A percentile compares a stretch with the other conserved stretches of the same genome.
Evolutionary conservation across 371 early-diverging fungal species (phyloP).

Genomic region (Syncephalastrum contaminatum): DNA sequence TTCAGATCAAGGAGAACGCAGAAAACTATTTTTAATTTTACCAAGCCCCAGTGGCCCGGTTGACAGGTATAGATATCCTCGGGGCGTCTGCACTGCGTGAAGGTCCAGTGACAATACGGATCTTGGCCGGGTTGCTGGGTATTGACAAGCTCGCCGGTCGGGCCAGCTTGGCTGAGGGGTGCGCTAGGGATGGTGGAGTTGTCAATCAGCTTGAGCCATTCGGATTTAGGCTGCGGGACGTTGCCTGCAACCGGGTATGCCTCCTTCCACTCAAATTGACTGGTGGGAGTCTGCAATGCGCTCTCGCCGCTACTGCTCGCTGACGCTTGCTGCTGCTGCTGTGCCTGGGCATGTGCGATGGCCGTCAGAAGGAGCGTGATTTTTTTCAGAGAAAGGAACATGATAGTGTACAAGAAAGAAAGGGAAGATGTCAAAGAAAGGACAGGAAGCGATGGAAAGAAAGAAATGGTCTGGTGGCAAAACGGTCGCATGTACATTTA

Average conservation of each 20-base stretch:
- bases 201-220: conserved; percentile 14
- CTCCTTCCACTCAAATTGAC: conserved; percentile 20
- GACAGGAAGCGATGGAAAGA: neutral
- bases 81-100: conserved; percentile 45
- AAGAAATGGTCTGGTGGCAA: too few species aligned
- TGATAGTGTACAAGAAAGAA: neutral
- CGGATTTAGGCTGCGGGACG: conserved; percentile 20
- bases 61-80: conserved; percentile 54
- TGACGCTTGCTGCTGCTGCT: too few species aligned
- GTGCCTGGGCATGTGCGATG: neutral
- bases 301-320: too few species aligned
- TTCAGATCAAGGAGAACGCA: neutral
- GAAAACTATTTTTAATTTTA: too few species aligned
- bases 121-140: conserved; percentile 18
- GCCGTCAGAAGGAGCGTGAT: neutral
- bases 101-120: conserved; percentile 58
- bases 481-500: neutral
- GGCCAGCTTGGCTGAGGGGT: conserved; percentile 9
- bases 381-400: neutral
- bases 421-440: neutral
- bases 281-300: conserved; percentile 12
- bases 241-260: conserved; percentile 14
- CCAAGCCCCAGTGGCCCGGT: conserved; percentile 54
- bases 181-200: conserved; percentile 14
- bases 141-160: conserved; percentile 7